phyloP scores from a whole-genome alignment of 148 eudicot species.

The Cornus florida region DNA sequence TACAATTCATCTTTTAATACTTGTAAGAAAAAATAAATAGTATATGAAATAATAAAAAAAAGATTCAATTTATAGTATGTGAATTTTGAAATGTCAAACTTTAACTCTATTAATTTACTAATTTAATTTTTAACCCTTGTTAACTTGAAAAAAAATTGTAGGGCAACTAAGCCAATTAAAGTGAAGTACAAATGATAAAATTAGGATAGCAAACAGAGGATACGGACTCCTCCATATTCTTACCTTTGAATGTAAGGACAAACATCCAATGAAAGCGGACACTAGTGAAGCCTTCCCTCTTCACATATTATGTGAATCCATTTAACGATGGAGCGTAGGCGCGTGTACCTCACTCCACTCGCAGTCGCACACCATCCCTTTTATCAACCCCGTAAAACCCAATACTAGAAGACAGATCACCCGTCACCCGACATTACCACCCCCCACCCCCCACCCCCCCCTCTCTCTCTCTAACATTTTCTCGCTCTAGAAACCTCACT shows the following conservation, averaged over 20 bases:
- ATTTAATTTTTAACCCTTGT: no score
- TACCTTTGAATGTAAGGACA: background rate
- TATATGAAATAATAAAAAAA: no score
- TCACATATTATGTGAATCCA: background rate
- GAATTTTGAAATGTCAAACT: no score
- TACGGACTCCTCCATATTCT: background rate
- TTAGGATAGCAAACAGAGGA: background rate
- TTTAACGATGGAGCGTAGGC: slow-evolving; percentile 21
- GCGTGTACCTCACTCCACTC: slow-evolving; percentile 9
- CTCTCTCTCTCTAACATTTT: background rate
- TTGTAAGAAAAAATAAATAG: no score
- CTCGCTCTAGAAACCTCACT: background rate
- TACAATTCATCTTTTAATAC: no score
- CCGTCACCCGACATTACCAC: background rate
- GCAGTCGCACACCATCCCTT: background rate
- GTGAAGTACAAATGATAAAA: background rate
- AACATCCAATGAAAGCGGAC: background rate
- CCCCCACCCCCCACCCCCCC: background rate
- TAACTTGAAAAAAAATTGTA: background rate
- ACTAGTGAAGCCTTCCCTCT: background rate
- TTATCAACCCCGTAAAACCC: background rate
- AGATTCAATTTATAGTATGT: no score
- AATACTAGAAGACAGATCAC: background rate
- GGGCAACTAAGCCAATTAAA: no score
- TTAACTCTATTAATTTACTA: no score